Evolutionary conservation across 2,329 filamentous ascomycete species (phyloP).

Genomic region (Pseudophaeomoniella oleicola): DNA sequence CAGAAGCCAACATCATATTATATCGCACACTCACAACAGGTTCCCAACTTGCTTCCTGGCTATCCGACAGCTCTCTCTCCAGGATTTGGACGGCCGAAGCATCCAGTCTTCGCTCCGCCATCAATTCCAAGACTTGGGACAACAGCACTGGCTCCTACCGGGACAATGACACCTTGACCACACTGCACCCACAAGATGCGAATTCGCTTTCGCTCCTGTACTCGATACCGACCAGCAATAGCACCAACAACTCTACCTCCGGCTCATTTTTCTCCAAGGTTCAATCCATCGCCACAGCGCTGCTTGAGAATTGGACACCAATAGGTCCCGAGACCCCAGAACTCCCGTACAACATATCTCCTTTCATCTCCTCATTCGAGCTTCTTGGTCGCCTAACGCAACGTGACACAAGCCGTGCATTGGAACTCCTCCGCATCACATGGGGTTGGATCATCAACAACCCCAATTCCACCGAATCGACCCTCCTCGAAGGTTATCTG

Average conservation of each 20-base stretch:
- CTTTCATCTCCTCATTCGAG: constrained; percentile 28
- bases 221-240: constrained; percentile 19
- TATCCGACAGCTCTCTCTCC: constrained; percentile 9
- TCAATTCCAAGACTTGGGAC: constrained; percentile 16
- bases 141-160: constrained; percentile 10
- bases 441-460: constrained; percentile 50
- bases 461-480: constrained; percentile 42
- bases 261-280: constrained; percentile 13
- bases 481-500: constrained; percentile 45
- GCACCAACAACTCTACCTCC: constrained; percentile 21
- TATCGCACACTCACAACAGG: constrained; percentile 19
- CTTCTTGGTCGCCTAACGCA: constrained; percentile 35
- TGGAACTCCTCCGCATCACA: constrained; percentile 39
- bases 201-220: constrained; percentile 38
- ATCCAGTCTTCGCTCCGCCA: constrained; percentile 11
- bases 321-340: constrained; percentile 32
- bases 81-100: constrained; percentile 12
- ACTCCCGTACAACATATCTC: constrained; percentile 23
- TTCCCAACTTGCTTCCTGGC: constrained; percentile 8
- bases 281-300: constrained; percentile 18
- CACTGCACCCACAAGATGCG: constrained; percentile 18
- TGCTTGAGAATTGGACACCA: constrained; percentile 26
- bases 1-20: constrained; percentile 31
- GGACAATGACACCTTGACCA: constrained; percentile 16
- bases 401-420: constrained; percentile 32